A percentile compares a stretch with the other conserved stretches of the same genome.
Evolutionary conservation across 306 rosid species (phyloP).

Genomic region (Hippophae rhamnoides): DNA sequence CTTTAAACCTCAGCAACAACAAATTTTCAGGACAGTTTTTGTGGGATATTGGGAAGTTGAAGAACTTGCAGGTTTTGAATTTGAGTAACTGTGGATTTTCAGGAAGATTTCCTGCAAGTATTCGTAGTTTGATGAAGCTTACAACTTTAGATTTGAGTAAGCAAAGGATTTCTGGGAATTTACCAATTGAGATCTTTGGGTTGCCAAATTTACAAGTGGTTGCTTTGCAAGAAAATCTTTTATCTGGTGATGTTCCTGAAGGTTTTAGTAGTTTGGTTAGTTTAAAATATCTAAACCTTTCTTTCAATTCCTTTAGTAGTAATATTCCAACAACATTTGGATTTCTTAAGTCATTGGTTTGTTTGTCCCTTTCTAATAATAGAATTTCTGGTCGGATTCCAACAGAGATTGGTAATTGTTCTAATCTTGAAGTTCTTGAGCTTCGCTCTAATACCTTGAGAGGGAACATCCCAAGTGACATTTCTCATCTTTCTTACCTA

Average conservation of each 20-base stretch:
- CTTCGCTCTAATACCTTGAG: constrained; percentile 40
- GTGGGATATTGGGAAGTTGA: constrained; percentile 35
- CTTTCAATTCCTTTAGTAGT: constrained; percentile 47
- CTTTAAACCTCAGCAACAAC: constrained; percentile 59
- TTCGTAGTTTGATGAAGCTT: constrained; percentile 61
- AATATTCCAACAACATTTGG: constrained; percentile 59
- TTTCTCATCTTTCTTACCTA: constrained; percentile 36
- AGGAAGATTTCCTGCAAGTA: constrained; percentile 39
- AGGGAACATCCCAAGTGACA: constrained; percentile 34
- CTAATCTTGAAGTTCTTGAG: constrained; percentile 60
- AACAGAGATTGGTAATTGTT: constrained; percentile 50
- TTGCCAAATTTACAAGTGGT: constrained; percentile 57
- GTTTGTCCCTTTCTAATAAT: constrained; percentile 51
- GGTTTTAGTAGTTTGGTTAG: constrained; percentile 76
- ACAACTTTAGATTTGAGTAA: constrained; percentile 63
- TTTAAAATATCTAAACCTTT: constrained; percentile 50
- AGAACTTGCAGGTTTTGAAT: constrained; percentile 47
- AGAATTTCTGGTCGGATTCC: constrained; percentile 47
- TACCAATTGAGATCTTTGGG: constrained; percentile 67
- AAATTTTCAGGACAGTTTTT: constrained; percentile 40
- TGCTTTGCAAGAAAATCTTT: constrained; percentile 50
- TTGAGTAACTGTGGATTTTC: constrained; percentile 67
- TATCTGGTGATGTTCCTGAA: constrained; percentile 63
- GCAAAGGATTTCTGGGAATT: constrained; percentile 58
- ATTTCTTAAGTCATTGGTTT: constrained; percentile 40